These are phyloP conservation scores for Lasiodiplodia gonubiensis DNA, from an alignment of 2,329 filamentous ascomycete genomes.

Conservation along the genomic window DNA sequence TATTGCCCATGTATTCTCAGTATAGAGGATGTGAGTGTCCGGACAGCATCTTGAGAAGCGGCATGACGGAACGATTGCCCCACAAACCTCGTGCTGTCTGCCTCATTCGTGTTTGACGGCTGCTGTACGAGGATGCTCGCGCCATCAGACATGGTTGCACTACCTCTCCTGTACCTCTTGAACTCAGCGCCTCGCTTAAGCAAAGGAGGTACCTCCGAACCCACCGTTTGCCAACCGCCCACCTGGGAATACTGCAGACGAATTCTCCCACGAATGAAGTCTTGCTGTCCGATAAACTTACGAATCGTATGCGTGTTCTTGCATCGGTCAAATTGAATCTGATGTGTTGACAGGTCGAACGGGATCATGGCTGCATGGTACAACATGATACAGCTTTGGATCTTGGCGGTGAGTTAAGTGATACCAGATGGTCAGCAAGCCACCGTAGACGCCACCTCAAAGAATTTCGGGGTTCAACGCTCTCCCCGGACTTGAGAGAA, in stretches of 20 bases:
- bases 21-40: neutral
- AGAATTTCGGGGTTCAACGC: conserved; percentile 4
- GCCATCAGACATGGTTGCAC: conserved; percentile 7
- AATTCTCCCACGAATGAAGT: neutral
- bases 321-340: neutral
- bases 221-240: neutral
- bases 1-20: neutral
- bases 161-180: neutral
- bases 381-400: neutral
- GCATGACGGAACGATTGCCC: neutral
- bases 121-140: conserved; percentile 2
- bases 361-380: conserved; percentile 11
- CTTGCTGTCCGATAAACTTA: neutral
- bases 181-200: neutral
- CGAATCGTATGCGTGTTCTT: neutral
- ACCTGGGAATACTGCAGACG: neutral
- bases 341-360: neutral
- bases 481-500: neutral
- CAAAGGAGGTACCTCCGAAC: conserved; percentile 13
- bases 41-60: neutral
- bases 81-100: conserved; percentile 6
- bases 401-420: conserved; percentile 16
- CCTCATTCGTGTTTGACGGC: conserved; percentile 7
- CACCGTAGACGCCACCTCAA: neutral
- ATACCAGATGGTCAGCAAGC: conserved; percentile 18